These are phyloP conservation scores for Priceomyces carsonii DNA, from an alignment of 805 yeast species.

Conservation along the genomic window DNA sequence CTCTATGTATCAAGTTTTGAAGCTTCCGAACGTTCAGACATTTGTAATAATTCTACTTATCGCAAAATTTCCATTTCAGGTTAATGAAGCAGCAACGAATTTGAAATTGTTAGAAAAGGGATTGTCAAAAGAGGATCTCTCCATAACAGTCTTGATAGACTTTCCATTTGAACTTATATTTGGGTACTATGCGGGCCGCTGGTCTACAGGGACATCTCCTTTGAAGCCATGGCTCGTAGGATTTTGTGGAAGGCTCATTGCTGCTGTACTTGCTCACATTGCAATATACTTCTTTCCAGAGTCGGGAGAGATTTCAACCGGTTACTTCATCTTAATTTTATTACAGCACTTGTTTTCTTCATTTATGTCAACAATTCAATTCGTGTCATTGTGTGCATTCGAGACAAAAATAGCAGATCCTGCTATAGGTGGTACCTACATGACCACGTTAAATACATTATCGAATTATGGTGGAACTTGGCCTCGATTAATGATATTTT, in stretches of 20 bases:
- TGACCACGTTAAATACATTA: constrained; percentile 92
- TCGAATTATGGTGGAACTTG: constrained; percentile 96
- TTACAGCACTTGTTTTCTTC: constrained; percentile 82
- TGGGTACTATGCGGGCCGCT: constrained; percentile 93
- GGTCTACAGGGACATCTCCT: constrained; percentile 82
- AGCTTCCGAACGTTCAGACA: constrained; percentile 67
- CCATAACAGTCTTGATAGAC: constrained; percentile 88
- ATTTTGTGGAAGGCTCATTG: constrained; percentile 73
- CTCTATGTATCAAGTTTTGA: constrained; percentile 69
- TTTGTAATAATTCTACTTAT: constrained; percentile 74
- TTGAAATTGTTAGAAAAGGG: constrained; percentile 89
- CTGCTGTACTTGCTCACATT: constrained; percentile 75
- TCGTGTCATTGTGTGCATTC: constrained; percentile 91
- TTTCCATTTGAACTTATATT: constrained; percentile 95
- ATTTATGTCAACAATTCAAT: constrained; percentile 93
- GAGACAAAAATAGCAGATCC: constrained; percentile 97
- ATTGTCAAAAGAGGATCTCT: constrained; percentile 87
- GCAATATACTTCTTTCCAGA: constrained; percentile 73
- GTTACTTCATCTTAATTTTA: constrained; percentile 71
- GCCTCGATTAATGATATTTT: constrained; percentile 85
- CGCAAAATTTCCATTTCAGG: constrained; percentile 91
- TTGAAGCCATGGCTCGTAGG: constrained; percentile 90
- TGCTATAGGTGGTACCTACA: constrained; percentile 92
- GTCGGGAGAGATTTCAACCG: constrained; percentile 44
- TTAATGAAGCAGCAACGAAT: constrained; percentile 94